Evolutionary conservation across 1,284 basidiomycete genomes (phyloP).

Genomic region (Albatrellus sp.): DNA sequence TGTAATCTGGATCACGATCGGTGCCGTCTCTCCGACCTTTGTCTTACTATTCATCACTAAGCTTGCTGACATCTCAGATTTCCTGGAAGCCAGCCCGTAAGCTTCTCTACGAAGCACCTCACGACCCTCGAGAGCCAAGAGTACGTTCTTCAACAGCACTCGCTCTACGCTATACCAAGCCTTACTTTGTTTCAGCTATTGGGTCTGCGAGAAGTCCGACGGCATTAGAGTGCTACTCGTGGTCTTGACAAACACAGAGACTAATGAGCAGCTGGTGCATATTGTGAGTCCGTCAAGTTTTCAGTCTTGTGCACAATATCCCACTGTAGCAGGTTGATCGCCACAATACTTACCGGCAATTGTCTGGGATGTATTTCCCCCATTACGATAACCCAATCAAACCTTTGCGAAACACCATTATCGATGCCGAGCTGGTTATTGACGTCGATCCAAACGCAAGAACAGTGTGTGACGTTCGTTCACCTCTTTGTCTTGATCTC

Average conservation of each 20-base stretch:
- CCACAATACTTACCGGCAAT: slow-evolving; percentile 76
- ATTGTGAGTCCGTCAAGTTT: slow-evolving; percentile 41
- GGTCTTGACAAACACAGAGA: slow-evolving; percentile 58
- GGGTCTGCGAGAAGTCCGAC: slow-evolving; percentile 99
- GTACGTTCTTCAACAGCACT: slow-evolving; percentile 33
- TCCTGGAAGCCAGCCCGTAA: slow-evolving; percentile 89
- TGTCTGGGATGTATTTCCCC: slow-evolving; percentile 78
- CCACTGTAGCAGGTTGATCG: slow-evolving; percentile 70
- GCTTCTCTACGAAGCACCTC: slow-evolving; percentile 64
- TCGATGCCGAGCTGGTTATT: slow-evolving; percentile 93
- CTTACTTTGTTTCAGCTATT: slow-evolving; percentile 51
- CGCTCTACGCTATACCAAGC: background rate
- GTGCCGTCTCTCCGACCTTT: slow-evolving; percentile 21
- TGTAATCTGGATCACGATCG: slow-evolving; percentile 51
- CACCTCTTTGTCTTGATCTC: slow-evolving; percentile 8
- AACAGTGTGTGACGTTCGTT: slow-evolving; percentile 29
- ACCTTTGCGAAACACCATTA: slow-evolving; percentile 67
- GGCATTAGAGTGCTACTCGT: slow-evolving; percentile 87
- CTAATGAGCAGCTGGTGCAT: slow-evolving; percentile 65
- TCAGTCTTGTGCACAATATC: background rate
- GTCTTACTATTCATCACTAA: background rate
- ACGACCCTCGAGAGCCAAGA: slow-evolving; percentile 73
- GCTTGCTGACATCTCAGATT: slow-evolving; percentile 34
- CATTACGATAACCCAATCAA: slow-evolving; percentile 61
- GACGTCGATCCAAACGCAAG: slow-evolving; percentile 73